Evolutionary conservation across 164 flowering plant genomes (phyloP), one percentile per base, ranked within the genome.

Genomic region (Kingdonia uniflora): DNA sequence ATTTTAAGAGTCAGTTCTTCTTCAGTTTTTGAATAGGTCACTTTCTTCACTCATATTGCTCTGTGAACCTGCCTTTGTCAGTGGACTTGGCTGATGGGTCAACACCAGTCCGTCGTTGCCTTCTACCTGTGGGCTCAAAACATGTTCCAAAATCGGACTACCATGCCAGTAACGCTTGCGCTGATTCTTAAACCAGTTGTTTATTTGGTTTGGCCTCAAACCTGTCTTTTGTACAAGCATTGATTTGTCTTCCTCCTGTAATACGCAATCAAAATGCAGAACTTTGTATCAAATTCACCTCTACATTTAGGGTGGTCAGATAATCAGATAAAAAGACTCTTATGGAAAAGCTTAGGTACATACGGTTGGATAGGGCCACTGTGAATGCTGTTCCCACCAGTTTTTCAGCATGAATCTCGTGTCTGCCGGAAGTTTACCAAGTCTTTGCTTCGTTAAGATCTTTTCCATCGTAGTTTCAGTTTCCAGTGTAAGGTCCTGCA

Each of bases 321-420:
- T 11, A 0, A 26, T n/a, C n/a, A n/a, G n/a, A n/a, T n/a, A n/a
- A 12, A 20, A 49, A 49, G 11, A 2, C 21, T 29, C 35, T 8
- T 29, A 29, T 8, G 8, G 4, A 29, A 29, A 8, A 29, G 35
- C 6, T 29, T 21, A 21, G 6, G 35, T 14, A 57, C 81, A 71
- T 68, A 87, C 95, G 0, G 91, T 87, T 50, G 95, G 95, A 54
- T 87, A 87, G 24, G 92, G 92, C 89, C 92, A 87, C 68, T 84
- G 82, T 44, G 92, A 75, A 71, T 87, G 96, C 8, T 84, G 62
- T 51, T 79, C 81, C 96, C 96, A 87, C 95, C 95, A 87, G 43
- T 79, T 77, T 64, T 87, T 87, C 37, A 87, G 53, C 45, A 68
- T 67, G 10, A 92, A 81, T 33, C 91, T 81, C 24, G 95, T 87